These are phyloP conservation scores for Penicillium sp. DNA, from an alignment of 2,329 filamentous ascomycete genomes.

Conservation along the genomic window DNA sequence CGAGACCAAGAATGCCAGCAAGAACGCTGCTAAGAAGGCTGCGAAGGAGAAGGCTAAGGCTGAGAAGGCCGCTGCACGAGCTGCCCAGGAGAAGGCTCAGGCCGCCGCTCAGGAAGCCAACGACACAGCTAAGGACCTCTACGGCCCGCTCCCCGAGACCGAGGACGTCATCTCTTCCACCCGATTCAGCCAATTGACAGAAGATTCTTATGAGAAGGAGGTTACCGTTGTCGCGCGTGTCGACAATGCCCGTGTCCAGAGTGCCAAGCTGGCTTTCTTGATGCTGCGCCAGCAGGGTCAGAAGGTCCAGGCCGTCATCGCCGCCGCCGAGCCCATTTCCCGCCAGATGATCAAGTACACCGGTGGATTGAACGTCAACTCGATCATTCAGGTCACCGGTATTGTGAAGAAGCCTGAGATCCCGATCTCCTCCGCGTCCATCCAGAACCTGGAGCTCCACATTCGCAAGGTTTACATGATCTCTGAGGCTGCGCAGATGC, in stretches of 20 bases:
- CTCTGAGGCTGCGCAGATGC: constrained; percentile 60
- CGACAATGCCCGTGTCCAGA: constrained; percentile 84
- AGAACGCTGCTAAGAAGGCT: constrained; percentile 82
- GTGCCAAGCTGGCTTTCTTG: constrained; percentile 87
- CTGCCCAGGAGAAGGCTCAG: constrained; percentile 72
- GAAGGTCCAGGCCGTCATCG: constrained; percentile 78
- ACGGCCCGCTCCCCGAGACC: constrained; percentile 67
- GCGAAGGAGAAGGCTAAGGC: constrained; percentile 90
- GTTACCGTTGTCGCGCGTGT: constrained; percentile 78
- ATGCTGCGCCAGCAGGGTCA: constrained; percentile 77
- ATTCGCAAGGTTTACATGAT: constrained; percentile 81
- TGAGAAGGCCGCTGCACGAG: constrained; percentile 68
- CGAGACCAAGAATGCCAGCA: constrained; percentile 52
- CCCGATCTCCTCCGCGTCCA: constrained; percentile 82
- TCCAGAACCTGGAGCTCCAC: constrained; percentile 82
- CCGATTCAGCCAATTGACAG: constrained; percentile 54
- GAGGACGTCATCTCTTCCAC: constrained; percentile 62
- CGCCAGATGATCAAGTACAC: constrained; percentile 96
- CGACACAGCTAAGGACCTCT: constrained; percentile 67
- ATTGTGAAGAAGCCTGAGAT: constrained; percentile 78
- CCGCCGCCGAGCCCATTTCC: constrained; percentile 64
- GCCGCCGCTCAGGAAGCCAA: constrained; percentile 66
- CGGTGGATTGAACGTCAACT: constrained; percentile 72
- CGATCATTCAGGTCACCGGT: constrained; percentile 78
- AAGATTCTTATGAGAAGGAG: constrained; percentile 66